Evolutionary conservation across 2,329 filamentous ascomycete genomes (phyloP), one percentile per base, ranked within the genome.

Genomic region (Ceratocystis cubensis): DNA sequence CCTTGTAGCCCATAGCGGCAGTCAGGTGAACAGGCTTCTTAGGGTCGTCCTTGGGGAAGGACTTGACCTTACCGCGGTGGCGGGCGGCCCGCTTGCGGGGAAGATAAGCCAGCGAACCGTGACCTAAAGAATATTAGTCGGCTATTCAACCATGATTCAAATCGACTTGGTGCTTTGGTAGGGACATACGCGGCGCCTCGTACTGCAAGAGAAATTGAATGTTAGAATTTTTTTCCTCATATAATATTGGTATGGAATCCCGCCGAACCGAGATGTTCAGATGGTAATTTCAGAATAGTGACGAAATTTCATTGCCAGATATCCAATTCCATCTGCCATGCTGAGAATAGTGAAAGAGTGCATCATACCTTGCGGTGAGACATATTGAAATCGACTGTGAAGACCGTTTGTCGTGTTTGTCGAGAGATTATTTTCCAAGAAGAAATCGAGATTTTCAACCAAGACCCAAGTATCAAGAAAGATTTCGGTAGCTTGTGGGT

Each of bases 1-100:
- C 94, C 91, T 99, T 99, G 88, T 99, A 99, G 79, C 94, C 94
- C 88, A 97, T 92, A 76, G 91, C 82, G 76, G 94, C 94, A 71
- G 94, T 99, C 76, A 99, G 87, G 86, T 99, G 94, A 80, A 96
- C 91, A 76, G 92, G 90, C 88, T 97, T 96, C 89, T 97, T 97
- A 77, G 91, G 84, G 85, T 99, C 92, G 89, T 99, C 94, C 88
- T 97, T 97, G 78, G 94, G 94, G 88, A 99, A 99, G 81, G 88
- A 91, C 91, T 96, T 96, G 79, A 96, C 93, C 86, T 96, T 96
- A 80, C 93, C 93, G 75, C 93, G 84, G 82, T 97, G 92, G 76
- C 92, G 86, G 79, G 91, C 85, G 76, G 91, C 91, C 78, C 93
- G 88, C 91, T 96, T 96, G 77, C 89, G 82, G 72, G 89, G 89